A percentile compares a stretch with the other conserved stretches of the same genome.
Evolutionary conservation across 2,329 filamentous ascomycete species (phyloP).

Genomic region (Monascus ruber): DNA sequence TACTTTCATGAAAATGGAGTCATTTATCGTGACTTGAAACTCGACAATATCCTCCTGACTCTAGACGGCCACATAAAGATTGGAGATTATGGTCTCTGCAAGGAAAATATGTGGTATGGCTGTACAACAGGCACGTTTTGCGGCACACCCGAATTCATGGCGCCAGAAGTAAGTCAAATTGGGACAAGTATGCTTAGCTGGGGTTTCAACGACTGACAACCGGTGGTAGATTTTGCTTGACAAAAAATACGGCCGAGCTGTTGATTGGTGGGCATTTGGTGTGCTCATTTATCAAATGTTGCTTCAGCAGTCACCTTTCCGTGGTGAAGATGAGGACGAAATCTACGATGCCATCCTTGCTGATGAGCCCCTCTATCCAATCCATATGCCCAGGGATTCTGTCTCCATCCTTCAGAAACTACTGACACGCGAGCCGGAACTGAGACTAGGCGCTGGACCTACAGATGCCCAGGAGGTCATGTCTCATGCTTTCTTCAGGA

Average conservation of each 20-base stretch:
- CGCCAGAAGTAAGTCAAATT: slow-evolving; percentile 62
- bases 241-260: slow-evolving; percentile 94
- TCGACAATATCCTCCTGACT: slow-evolving; percentile 84
- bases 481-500: slow-evolving; percentile 96
- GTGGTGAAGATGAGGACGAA: slow-evolving; percentile 96
- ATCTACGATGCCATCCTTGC: slow-evolving; percentile 98
- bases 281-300: slow-evolving; percentile 99
- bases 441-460: slow-evolving; percentile 83
- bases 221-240: slow-evolving; percentile 69
- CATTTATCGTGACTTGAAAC: slow-evolving; percentile 77
- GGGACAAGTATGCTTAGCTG: background rate
- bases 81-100: slow-evolving; percentile 96
- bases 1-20: slow-evolving; percentile 99
- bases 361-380: slow-evolving; percentile 93
- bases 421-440: slow-evolving; percentile 85
- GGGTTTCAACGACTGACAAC: background rate
- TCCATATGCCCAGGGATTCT: slow-evolving; percentile 96
- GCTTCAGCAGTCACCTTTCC: slow-evolving; percentile 95
- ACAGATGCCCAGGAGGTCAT: slow-evolving; percentile 98
- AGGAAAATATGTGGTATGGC: slow-evolving; percentile 99
- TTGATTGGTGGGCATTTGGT: slow-evolving; percentile 99
- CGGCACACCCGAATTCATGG: slow-evolving; percentile 99
- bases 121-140: slow-evolving; percentile 97
- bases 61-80: slow-evolving; percentile 98
- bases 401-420: slow-evolving; percentile 97